Evolutionary conservation across 2,329 filamentous ascomycete genomes (phyloP), one percentile per base, ranked within the genome.

Genomic region (Endocalyx cinctus): DNA sequence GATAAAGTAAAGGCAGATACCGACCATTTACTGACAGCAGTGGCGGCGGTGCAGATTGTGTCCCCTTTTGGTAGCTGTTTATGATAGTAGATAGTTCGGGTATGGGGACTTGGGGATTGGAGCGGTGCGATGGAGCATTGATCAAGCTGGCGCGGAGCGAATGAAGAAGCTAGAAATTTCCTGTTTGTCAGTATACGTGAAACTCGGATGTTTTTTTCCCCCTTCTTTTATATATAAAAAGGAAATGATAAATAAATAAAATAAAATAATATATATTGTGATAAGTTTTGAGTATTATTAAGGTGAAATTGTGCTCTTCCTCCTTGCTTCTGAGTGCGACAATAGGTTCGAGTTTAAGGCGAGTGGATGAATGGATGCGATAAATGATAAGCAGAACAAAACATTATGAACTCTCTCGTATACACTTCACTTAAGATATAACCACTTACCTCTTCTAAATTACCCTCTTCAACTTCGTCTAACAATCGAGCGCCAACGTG

Each of bases 401-500:
- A n/a, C n/a, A n/a, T n/a, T n/a, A n/a, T n/a, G n/a, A n/a, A n/a
- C n/a, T n/a, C n/a, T n/a, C n/a, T n/a, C n/a, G n/a, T n/a, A n/a
- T n/a, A n/a, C n/a, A n/a, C n/a, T n/a, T n/a, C n/a, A n/a, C n/a
- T n/a, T n/a, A n/a, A n/a, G n/a, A n/a, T n/a, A n/a, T n/a, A 27
- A 15, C 13, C 10, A 28, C 4, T 38, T 25, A 82, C 78, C 67
- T 79, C 71, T 50, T 81, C 74, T 25, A 82, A 58, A 51, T 62
- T 78, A 39, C 59, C 62, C 54, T 75, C 71, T 46, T 77, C 72
- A 31, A 79, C 59, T 48, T 80, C 74, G 4, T 57, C 62, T 29
- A 82, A 54, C 35, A 80, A 35, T 37, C 67, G 54, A 26, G 60
- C 61, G 14, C 78, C 77, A 6, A 65, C 59, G 17, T 55, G 55